Conservation (phyloP, 192 early-diverging fungal genomes). For the Allomyces macrogynus region DNA sequence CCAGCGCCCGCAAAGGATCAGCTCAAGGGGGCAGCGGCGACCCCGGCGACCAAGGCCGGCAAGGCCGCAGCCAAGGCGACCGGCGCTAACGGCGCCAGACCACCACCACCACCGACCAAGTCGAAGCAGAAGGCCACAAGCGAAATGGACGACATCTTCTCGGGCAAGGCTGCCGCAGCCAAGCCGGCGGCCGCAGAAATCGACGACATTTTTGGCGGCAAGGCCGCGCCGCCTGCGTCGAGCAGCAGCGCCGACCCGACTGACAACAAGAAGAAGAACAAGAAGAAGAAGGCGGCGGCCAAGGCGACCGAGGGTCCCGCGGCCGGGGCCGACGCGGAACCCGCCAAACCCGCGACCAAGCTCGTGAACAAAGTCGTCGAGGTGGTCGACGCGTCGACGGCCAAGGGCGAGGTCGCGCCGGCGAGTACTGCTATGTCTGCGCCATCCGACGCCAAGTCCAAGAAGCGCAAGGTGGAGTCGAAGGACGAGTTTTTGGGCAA, state of each 20-base stretch:
- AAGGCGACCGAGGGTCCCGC: no score
- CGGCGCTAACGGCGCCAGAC: no score
- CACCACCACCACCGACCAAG: no score
- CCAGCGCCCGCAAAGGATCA: no score
- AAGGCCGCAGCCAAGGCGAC: no score
- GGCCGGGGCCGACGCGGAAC: background rate
- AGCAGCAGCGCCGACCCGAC: background rate
- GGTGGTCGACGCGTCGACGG: background rate
- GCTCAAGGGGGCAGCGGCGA: no score
- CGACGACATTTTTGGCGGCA: background rate
- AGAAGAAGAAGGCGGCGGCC: background rate
- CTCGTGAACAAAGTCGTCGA: background rate
- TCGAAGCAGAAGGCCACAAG: no score
- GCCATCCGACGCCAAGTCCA: background rate
- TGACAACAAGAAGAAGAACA: background rate
- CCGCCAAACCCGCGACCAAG: background rate
- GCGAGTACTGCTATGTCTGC: background rate
- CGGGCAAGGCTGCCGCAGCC: no score
- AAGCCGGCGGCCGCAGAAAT: background rate
- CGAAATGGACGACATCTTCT: no score
- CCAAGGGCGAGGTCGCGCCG: background rate
- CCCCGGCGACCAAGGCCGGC: no score
- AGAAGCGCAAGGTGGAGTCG: background rate
- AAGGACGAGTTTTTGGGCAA: background rate
- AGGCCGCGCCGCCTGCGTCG: background rate